These are phyloP conservation scores for Debaryomyces nepalensis DNA, from an alignment of 1,139 yeast species.

Conservation along the genomic window DNA sequence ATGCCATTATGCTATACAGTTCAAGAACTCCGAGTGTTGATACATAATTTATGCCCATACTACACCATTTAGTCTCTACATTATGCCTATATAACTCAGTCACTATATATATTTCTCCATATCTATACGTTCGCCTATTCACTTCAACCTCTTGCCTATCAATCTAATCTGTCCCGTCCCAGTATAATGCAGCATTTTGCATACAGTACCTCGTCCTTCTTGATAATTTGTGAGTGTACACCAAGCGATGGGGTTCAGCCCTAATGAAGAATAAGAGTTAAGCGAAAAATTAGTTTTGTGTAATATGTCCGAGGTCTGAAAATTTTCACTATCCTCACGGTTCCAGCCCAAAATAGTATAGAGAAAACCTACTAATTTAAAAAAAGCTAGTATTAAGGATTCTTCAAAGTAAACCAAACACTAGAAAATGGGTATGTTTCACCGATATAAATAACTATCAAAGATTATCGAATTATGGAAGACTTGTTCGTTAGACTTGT, in stretches of 20 bases:
- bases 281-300: slow-evolving; percentile 14
- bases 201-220: not conserved
- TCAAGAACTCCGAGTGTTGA: too few species aligned
- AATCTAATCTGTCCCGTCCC: too few species aligned
- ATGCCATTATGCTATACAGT: too few species aligned
- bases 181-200: too few species aligned
- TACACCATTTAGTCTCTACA: too few species aligned
- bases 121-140: too few species aligned
- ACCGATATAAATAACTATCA: not conserved
- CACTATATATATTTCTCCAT: too few species aligned
- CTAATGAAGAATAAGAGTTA: not conserved
- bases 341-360: slow-evolving; percentile 8
- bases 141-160: too few species aligned
- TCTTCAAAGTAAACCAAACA: slow-evolving; percentile 17
- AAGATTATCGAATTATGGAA: slow-evolving; percentile 2
- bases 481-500: not conserved
- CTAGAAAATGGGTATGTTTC: slow-evolving; percentile 19
- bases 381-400: slow-evolving; percentile 11
- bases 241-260: slow-evolving; percentile 13
- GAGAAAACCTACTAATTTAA: slow-evolving; percentile 9
- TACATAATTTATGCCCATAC: too few species aligned
- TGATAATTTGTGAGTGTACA: not conserved
- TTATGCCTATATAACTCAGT: too few species aligned
- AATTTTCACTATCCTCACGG: slow-evolving; percentile 15
- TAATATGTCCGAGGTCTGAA: slow-evolving; percentile 14